phyloP scores from a whole-genome alignment of 768 basidiomycete genomes.

The Lentinus brumalis region DNA sequence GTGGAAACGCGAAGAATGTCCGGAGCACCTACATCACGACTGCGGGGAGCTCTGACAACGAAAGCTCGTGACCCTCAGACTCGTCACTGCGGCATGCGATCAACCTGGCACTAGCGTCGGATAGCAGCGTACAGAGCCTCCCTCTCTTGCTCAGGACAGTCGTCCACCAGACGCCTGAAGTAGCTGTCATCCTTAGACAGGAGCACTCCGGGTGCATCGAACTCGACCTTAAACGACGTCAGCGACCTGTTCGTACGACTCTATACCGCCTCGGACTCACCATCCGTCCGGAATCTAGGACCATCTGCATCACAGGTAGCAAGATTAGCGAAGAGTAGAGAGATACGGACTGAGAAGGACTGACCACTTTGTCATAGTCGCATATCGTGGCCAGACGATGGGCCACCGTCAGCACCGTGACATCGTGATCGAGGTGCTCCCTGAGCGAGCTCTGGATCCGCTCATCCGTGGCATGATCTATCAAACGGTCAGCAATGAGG shows the following conservation, averaged over 20 bases:
- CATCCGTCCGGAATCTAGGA: conserved; percentile 38
- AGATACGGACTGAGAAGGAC: not conserved
- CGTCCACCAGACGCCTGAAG: not conserved
- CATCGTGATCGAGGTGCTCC: conserved; percentile 40
- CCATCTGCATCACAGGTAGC: conserved; percentile 31
- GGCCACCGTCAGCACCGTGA: conserved; percentile 60
- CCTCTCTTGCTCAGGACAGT: not conserved
- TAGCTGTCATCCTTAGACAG: conserved; percentile 38
- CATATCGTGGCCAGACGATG: conserved; percentile 58
- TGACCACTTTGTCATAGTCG: conserved; percentile 58
- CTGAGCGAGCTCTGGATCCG: conserved; percentile 58
- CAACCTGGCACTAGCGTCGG: not conserved
- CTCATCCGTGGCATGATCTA: conserved; percentile 57
- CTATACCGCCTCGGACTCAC: conserved; percentile 26
- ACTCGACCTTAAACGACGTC: conserved; percentile 40
- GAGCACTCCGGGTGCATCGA: conserved; percentile 49
- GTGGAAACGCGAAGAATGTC: too few relatives aligned
- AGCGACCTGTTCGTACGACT: not conserved
- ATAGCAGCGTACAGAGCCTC: not conserved
- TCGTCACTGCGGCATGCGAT: too few relatives aligned
- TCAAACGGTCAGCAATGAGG: not conserved
- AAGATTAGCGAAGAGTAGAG: not conserved
- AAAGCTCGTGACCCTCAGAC: too few relatives aligned
- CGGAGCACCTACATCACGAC: too few relatives aligned
- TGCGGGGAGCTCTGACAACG: too few relatives aligned